Evolutionary conservation across 129 eudicot genomes (phyloP), one percentile per base, ranked within the genome.

Genomic region (Escallonia herrerae): DNA sequence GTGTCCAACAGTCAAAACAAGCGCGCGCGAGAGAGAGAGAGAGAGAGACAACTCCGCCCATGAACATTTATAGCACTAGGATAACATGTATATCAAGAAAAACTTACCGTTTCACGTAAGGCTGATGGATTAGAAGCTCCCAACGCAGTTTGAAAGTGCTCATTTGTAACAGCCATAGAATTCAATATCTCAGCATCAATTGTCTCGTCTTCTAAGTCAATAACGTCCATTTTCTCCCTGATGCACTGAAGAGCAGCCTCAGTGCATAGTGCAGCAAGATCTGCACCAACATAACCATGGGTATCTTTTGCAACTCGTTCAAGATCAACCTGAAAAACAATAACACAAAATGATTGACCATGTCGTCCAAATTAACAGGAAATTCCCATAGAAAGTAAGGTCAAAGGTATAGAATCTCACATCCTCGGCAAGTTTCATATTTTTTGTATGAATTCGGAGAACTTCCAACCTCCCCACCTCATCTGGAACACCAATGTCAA

Each of bases 401-500:
- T 3, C 42, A 56, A 33, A 43, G 22, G 9, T 22, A 15, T 6
- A 15, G 15, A 62, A 40, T 11, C 82, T 65, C 58, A 77, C 82
- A 66, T 72, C 70, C 39, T 77, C 82, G 53, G 71, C 62, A 62
- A 77, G 70, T 56, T 67, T 71, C 90, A 83, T 83, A 69, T 80
- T 83, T 64, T 77, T 83, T 0, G 90, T 83, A 74, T 83, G 85
- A 38, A 80, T 83, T 13, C 83, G 74, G 44, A 83, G 85, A 65
- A 83, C 82, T 62, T 83, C 90, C 54, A 80, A 73, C 55, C 90
- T 71, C 7, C 90, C 90, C 12, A 80, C 61, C 67, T 82, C 87
- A 64, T 83, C 90, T 10, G 90, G 90, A 3, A 83, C 85, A 43
- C 85, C 90, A 43, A 83, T 77, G 65, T 83, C 85, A 63, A 83